A percentile compares a stretch with the other conserved stretches of the same genome.
Conservation (phyloP, 345 rosid species). For the Clausena lansium region DNA sequence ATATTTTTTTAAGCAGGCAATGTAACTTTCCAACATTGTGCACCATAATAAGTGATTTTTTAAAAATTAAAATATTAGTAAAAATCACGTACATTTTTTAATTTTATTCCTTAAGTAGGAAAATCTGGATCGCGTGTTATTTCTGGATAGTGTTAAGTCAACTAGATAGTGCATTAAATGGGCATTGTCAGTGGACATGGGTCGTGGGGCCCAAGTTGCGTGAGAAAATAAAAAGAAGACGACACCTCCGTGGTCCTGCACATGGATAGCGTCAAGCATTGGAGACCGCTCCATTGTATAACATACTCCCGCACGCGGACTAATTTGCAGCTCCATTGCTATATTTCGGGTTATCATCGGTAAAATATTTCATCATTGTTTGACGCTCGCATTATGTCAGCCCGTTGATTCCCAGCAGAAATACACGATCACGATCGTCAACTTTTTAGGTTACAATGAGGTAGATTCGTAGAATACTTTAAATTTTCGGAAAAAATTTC, state of each 20-base stretch:
- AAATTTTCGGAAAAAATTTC: too few relatives aligned
- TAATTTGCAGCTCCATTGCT: background rate
- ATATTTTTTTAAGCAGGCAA: too few relatives aligned
- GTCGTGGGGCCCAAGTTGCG: slow-evolving; percentile 14
- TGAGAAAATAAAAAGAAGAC: background rate
- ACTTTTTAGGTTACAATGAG: too few relatives aligned
- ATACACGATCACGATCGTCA: too few relatives aligned
- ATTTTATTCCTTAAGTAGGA: too few relatives aligned
- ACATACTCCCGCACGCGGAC: background rate
- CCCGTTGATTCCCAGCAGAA: background rate
- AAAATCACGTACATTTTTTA: too few relatives aligned
- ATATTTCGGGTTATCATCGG: background rate
- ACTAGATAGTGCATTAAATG: slow-evolving; percentile 1
- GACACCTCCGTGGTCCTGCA: background rate
- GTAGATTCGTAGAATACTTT: too few relatives aligned
- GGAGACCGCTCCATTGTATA: background rate
- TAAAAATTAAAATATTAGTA: too few relatives aligned
- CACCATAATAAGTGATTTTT: too few relatives aligned
- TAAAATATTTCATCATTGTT: background rate
- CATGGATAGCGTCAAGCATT: background rate
- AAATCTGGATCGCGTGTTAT: too few relatives aligned
- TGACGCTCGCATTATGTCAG: background rate
- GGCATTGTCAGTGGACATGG: slow-evolving; percentile 25
- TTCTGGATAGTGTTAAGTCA: background rate
- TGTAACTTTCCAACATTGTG: too few relatives aligned